Evolutionary conservation across 768 basidiomycete genomes (phyloP).

Genomic region (Mycena vulgaris): DNA sequence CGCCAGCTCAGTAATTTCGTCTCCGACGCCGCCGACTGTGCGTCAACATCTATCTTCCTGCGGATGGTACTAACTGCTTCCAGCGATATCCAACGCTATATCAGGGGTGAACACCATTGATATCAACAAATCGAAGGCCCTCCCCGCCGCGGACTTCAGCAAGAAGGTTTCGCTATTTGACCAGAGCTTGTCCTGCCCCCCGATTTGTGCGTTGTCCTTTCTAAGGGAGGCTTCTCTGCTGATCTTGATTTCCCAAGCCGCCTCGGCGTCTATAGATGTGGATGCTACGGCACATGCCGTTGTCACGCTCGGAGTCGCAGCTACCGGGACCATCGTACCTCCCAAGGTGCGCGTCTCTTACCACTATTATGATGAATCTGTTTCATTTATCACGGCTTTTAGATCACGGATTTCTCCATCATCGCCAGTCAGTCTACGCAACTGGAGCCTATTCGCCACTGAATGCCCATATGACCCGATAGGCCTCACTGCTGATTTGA

Average conservation of each 20-base stretch:
- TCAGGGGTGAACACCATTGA: conserved; percentile 46
- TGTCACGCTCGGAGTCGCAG: conserved; percentile 57
- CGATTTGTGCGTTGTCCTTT: conserved; percentile 26
- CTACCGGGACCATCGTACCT: conserved; percentile 62
- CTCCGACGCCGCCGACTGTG: conserved; percentile 3
- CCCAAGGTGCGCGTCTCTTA: conserved; percentile 47
- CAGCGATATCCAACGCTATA: conserved; percentile 20
- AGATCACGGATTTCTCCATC: conserved; percentile 15
- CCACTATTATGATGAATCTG: too few relatives aligned
- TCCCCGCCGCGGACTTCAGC: conserved; percentile 51
- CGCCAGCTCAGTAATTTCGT: conserved; percentile 9
- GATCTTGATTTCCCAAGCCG: neutral
- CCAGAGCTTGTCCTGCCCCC: conserved; percentile 41
- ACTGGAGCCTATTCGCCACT: too few relatives aligned
- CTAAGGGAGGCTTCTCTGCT: neutral
- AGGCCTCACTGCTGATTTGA: conserved; percentile 35
- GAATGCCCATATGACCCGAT: neutral
- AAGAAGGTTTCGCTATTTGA: conserved; percentile 50
- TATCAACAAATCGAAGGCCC: conserved; percentile 47
- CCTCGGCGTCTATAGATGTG: conserved; percentile 44
- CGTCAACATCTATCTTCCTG: neutral
- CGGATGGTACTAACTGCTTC: too few relatives aligned
- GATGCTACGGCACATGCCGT: conserved; percentile 55
- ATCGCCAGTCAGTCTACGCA: conserved; percentile 6
- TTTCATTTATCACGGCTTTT: neutral